phyloP scores from a whole-genome alignment of 1,284 basidiomycete species.

The Ceratorhiza oryzae-sativae region DNA sequence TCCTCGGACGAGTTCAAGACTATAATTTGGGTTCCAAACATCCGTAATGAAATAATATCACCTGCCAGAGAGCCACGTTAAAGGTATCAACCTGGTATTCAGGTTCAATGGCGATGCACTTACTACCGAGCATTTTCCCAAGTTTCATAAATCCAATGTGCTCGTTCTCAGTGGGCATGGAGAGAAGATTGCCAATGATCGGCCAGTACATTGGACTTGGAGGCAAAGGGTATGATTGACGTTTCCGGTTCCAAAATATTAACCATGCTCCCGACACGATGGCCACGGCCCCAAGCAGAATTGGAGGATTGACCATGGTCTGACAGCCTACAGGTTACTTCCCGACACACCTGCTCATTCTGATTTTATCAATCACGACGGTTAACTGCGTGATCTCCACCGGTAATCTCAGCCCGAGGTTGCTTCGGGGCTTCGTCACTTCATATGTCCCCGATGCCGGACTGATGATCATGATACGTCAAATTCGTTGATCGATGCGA shows the following conservation, averaged over 20 bases:
- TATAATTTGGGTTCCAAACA: background rate
- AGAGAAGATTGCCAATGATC: background rate
- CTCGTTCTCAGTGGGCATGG: constrained; percentile 6
- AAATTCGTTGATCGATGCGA: too few species aligned
- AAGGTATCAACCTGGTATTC: background rate
- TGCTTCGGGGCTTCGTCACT: too few species aligned
- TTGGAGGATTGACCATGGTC: background rate
- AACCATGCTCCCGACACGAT: background rate
- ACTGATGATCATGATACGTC: too few species aligned
- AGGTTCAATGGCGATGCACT: background rate
- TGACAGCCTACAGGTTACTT: too few species aligned
- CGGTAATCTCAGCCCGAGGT: background rate
- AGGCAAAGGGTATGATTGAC: background rate
- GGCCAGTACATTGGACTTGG: constrained; percentile 7
- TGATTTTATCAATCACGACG: too few species aligned
- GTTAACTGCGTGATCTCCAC: background rate
- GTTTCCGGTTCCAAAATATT: background rate
- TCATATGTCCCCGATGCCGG: too few species aligned
- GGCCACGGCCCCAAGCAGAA: background rate
- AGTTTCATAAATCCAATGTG: constrained; percentile 21
- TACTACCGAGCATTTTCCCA: constrained; percentile 6
- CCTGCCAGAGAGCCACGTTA: background rate
- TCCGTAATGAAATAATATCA: constrained; percentile 21
- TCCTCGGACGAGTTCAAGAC: constrained; percentile 11
- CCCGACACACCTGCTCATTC: too few species aligned